Conservation (phyloP, 1,284 basidiomycete genomes). For the Cutaneotrichosporon cavernicola region DNA sequence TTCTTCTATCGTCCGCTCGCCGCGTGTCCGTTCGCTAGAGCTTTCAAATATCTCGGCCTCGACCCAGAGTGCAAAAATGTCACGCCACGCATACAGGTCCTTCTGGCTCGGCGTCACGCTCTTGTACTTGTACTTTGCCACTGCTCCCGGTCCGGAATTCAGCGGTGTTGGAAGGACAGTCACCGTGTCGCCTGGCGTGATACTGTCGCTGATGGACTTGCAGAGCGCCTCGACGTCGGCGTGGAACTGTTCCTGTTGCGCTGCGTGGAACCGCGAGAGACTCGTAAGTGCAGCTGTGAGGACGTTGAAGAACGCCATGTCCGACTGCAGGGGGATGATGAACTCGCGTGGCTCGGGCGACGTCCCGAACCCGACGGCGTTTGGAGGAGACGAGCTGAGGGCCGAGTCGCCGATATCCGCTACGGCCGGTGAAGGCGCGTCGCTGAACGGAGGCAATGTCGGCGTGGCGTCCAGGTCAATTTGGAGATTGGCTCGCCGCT, state of each 20-base stretch:
- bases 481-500: constrained; percentile 5
- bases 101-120: constrained; percentile 48
- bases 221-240: constrained; percentile 64
- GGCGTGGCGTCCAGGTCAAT: constrained; percentile 15
- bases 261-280: constrained; percentile 65
- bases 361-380: neutral
- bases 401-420: constrained; percentile 3
- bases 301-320: constrained; percentile 77
- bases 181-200: constrained; percentile 56
- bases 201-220: constrained; percentile 60
- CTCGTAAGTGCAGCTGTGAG: constrained; percentile 70
- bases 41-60: constrained; percentile 86
- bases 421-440: neutral
- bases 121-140: constrained; percentile 10
- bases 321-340: constrained; percentile 76
- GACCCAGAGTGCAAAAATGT: constrained; percentile 84
- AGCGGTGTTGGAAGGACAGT: constrained; percentile 34
- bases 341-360: constrained; percentile 56
- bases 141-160: constrained; percentile 13
- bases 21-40: constrained; percentile 67
- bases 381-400: neutral
- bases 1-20: constrained; percentile 72
- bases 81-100: constrained; percentile 89
- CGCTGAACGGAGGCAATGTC: constrained; percentile 9
- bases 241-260: constrained; percentile 66